Percentiles rank a stretch among this genome's conserved stretches.
Evolutionary conservation across 176 grass and related monocot genomes (phyloP).

Genomic region (Bothriochloa decipiens): DNA sequence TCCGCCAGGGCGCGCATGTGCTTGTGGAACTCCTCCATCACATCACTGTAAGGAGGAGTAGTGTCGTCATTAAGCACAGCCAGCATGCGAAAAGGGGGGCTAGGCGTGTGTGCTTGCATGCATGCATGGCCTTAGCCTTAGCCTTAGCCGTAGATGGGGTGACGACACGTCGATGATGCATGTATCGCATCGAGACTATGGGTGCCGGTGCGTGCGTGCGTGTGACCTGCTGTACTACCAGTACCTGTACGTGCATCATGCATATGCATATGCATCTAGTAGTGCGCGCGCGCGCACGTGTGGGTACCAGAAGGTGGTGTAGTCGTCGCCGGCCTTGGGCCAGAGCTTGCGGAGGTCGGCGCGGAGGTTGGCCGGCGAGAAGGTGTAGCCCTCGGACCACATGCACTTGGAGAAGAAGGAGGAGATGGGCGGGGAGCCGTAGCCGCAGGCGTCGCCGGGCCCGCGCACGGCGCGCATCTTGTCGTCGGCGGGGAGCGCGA

Average conservation of each 20-base stretch:
- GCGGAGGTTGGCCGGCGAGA: slow-evolving; percentile 63
- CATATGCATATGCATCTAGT: slow-evolving; percentile 9
- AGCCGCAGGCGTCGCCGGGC: slow-evolving; percentile 67
- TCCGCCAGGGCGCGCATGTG: slow-evolving; percentile 65
- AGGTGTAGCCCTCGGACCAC: slow-evolving; percentile 99
- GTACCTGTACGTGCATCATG: neutral
- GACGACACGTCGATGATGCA: neutral
- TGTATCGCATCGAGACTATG: neutral
- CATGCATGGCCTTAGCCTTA: neutral
- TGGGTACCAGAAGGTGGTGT: slow-evolving; percentile 76
- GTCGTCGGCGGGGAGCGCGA: slow-evolving; percentile 68
- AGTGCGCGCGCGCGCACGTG: neutral
- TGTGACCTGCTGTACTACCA: neutral
- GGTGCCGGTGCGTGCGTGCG: neutral
- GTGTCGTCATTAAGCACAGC: neutral
- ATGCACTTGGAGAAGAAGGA: slow-evolving; percentile 99
- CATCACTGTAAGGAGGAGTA: slow-evolving; percentile 47
- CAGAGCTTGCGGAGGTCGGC: slow-evolving; percentile 81
- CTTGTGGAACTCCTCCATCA: slow-evolving; percentile 87
- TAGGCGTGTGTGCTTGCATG: neutral
- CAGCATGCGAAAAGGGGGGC: neutral
- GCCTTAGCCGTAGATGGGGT: neutral
- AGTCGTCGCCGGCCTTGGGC: slow-evolving; percentile 71
- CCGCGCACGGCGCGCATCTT: slow-evolving; percentile 74
- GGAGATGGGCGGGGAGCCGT: slow-evolving; percentile 89